Evolutionary conservation across 108 stramenopile species (phyloP), one percentile per base, ranked within the genome.

Genomic region (Tribonema minus): DNA sequence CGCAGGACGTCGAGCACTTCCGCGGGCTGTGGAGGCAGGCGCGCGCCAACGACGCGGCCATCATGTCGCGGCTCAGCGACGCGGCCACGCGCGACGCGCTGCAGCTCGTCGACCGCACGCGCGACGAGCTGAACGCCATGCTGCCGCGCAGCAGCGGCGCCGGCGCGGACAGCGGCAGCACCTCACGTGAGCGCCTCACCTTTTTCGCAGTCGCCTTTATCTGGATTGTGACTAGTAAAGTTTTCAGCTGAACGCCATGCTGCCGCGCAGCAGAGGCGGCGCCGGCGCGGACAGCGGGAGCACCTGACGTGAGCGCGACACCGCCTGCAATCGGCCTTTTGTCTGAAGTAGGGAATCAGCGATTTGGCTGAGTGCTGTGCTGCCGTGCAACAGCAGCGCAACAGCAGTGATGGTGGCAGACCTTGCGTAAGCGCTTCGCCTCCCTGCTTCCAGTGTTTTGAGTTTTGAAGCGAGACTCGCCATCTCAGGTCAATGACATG

Each of bases 1-100:
- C n/a, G n/a, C n/a, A n/a, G n/a, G 69, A 70, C 23, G 69, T 70
- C 25, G 69, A 70, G 69, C 69, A 70, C 35, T 70, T 37, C 58
- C 23, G 69, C 6, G 69, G 69, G 4, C 58, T 70, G 25, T 70
- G 69, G 69, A 70, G 69, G 69, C 54, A 46, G 12, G 69, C 69
- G 0, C 25, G 58, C 23, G 12, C 33, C 27, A 58, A 46, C 0
- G 69, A 70, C 26, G 33, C n/a, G 46, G 5, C 54, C 54, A 54
- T 69, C 35, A 69, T 58, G 58, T 33, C 54, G 7, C 68, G 68
- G n/a, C 34, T 69, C 54, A 54, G 37, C 33, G 68, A 69, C 32
- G 54, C 68, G 34, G 7, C 46, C 20, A 69, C 20, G 33, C 68
- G 68, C 34, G 68, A 54, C 6, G 68, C 54, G 33, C 32, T 69